Evolutionary conservation across 257 asterid species (phyloP), one percentile per base, ranked within the genome.

Genomic region (Plantago major): DNA sequence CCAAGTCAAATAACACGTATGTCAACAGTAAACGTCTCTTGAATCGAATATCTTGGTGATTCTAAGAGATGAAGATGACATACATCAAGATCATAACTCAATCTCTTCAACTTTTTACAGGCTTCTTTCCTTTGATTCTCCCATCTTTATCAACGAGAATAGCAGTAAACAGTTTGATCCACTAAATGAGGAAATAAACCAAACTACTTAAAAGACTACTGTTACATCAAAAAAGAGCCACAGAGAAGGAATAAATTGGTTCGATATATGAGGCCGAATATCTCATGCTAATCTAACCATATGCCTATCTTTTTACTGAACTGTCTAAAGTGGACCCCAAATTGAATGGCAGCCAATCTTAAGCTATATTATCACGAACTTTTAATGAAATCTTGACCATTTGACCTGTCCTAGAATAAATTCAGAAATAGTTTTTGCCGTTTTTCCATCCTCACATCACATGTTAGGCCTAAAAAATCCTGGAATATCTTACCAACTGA

Each of bases 91-190:
- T 17, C 13, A 14, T 19, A 43, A 54, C 66, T 57, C 65, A 49
- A 57, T 63, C 49, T 50, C 70, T 33, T 40, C 42, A 16, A 46
- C 70, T 67, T 67, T 50, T 18, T 10, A 26, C 38, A 49, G 30
- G 40, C 40, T 33, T 33, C 8, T 51, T 19, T 51, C 16, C 40
- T 64, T 55, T 46, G 70, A 54, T 51, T 49, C 56, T 50, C 57
- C 14, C 38, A 40, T 71, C 69, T 26, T 14, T 33, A 43, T 69
- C 68, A 61, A 14, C 62, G 51, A 61, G 57, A 11, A 55, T 48
- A 45, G 17, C 63, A 64, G 67, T 70, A 72, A 73, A 67, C 69
- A 68, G 79, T 73, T 58, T 63, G 55, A 60, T 58, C 69, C 78
- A 73, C 78, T 53, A 63, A 58, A 18, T 68, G 56, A 7, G 54